Conservation (phyloP, 75 land plant species). For the Isoetes taiwanensis region DNA sequence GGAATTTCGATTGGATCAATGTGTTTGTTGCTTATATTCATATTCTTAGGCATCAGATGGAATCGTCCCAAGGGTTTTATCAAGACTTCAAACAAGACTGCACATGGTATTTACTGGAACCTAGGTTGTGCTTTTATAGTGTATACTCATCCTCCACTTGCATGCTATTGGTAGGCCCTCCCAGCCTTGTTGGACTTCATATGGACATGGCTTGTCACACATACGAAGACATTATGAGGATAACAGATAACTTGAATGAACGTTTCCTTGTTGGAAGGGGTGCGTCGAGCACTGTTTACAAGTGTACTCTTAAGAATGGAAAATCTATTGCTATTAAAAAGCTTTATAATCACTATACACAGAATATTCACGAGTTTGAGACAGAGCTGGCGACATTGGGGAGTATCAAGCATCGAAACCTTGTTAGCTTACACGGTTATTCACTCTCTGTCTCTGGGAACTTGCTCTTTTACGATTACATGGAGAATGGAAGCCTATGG, state of each 20-base stretch:
- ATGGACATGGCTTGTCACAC: slow-evolving; percentile 96
- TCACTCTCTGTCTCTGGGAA: slow-evolving; percentile 74
- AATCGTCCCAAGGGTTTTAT: slow-evolving; percentile 7
- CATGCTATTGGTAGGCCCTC: slow-evolving; percentile 28
- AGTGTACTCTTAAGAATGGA: slow-evolving; percentile 85
- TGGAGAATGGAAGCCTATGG: slow-evolving; percentile 98
- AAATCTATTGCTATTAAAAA: slow-evolving; percentile 85
- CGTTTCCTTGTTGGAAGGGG: slow-evolving; percentile 86
- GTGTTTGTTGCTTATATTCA: slow-evolving; percentile 12
- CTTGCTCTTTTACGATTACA: slow-evolving; percentile 86
- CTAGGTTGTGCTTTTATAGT: not conserved
- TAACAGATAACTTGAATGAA: slow-evolving; percentile 89
- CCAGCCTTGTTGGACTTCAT: slow-evolving; percentile 76
- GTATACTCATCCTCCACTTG: not conserved
- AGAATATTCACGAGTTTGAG: slow-evolving; percentile 76
- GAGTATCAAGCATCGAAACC: slow-evolving; percentile 89
- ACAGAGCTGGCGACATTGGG: slow-evolving; percentile 86
- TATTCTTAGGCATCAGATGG: slow-evolving; percentile 7
- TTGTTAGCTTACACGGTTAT: slow-evolving; percentile 83
- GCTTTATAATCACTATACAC: slow-evolving; percentile 68
- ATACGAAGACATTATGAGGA: slow-evolving; percentile 86
- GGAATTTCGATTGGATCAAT: slow-evolving; percentile 17
- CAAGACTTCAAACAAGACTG: slow-evolving; percentile 15
- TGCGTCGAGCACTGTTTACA: slow-evolving; percentile 94
- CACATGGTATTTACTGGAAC: not conserved